Evolutionary conservation across 345 rosid species (phyloP).

Genomic region (Passiflora organensis): DNA sequence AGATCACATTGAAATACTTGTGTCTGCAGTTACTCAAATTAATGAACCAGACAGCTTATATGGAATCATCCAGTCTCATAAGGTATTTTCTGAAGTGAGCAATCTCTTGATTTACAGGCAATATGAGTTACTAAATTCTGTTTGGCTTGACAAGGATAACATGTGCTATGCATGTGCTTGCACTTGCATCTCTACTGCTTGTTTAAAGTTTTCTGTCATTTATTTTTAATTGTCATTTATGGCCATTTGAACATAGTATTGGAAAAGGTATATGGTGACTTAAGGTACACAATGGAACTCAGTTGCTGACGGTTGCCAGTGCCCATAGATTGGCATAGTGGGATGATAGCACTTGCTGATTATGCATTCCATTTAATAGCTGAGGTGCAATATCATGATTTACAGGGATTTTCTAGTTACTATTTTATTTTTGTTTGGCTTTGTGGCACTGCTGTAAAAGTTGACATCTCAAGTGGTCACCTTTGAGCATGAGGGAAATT

Average conservation of each 20-base stretch:
- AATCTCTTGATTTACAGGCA: not conserved
- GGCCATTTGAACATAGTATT: too few species aligned
- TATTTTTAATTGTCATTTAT: too few species aligned
- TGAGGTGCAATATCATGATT: not conserved
- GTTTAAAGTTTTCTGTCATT: too few species aligned
- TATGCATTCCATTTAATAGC: not conserved
- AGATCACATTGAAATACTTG: slow-evolving; percentile 71
- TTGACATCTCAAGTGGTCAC: slow-evolving; percentile 83
- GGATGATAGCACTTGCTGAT: too few species aligned
- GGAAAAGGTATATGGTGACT: too few species aligned
- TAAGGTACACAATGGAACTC: too few species aligned
- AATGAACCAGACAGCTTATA: slow-evolving; percentile 97
- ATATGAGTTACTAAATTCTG: not conserved
- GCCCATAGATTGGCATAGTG: too few species aligned
- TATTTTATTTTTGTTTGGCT: slow-evolving; percentile 14
- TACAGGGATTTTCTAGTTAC: not conserved
- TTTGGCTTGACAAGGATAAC: too few species aligned
- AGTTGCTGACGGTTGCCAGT: too few species aligned
- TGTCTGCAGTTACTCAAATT: slow-evolving; percentile 79
- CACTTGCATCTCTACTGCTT: not conserved
- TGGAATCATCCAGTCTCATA: slow-evolving; percentile 84
- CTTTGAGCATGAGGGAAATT: slow-evolving; percentile 93
- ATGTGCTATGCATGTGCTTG: not conserved
- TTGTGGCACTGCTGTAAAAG: slow-evolving; percentile 35
- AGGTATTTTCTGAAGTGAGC: too few species aligned